Conservation (phyloP, 805 yeast species). For the Pichia exigua region DNA sequence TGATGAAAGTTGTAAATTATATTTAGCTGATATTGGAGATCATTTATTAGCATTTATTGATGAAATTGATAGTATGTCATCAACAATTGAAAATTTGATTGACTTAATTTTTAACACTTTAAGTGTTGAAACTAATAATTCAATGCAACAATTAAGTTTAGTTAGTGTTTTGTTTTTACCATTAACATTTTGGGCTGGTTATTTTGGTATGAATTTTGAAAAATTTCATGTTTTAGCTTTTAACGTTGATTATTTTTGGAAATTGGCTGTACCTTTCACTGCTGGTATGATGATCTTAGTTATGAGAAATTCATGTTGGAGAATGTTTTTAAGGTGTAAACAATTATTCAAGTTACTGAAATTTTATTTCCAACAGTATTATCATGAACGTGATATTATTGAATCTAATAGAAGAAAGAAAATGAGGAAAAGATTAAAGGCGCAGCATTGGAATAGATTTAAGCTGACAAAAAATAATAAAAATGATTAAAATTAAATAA, state of each 20-base stretch:
- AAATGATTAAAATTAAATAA: background rate
- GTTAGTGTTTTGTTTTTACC: slow-evolving; percentile 55
- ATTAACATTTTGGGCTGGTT: slow-evolving; percentile 52
- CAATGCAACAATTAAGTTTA: slow-evolving; percentile 46
- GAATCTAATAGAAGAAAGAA: background rate
- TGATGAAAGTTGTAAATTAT: slow-evolving; percentile 38
- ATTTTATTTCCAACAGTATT: background rate
- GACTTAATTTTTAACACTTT: slow-evolving; percentile 50
- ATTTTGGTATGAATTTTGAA: slow-evolving; percentile 50
- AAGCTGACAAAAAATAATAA: background rate
- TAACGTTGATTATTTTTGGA: slow-evolving; percentile 40
- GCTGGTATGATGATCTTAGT: slow-evolving; percentile 29
- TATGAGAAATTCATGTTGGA: slow-evolving; percentile 25
- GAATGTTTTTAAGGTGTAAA: slow-evolving; percentile 8
- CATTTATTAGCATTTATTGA: slow-evolving; percentile 45
- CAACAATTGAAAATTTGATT: slow-evolving; percentile 42
- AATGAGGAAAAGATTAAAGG: background rate
- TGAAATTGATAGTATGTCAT: slow-evolving; percentile 47
- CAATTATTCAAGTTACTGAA: background rate
- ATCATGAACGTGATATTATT: background rate
- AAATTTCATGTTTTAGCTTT: slow-evolving; percentile 33
- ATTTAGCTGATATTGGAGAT: slow-evolving; percentile 49
- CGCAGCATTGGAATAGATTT: background rate
- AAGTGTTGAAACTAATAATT: slow-evolving; percentile 45
- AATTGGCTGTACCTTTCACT: slow-evolving; percentile 36